Percentiles rank a stretch among this genome's conserved stretches.
phyloP scores from a whole-genome alignment of 208 protist species.

The Trypanosoma avium region DNA sequence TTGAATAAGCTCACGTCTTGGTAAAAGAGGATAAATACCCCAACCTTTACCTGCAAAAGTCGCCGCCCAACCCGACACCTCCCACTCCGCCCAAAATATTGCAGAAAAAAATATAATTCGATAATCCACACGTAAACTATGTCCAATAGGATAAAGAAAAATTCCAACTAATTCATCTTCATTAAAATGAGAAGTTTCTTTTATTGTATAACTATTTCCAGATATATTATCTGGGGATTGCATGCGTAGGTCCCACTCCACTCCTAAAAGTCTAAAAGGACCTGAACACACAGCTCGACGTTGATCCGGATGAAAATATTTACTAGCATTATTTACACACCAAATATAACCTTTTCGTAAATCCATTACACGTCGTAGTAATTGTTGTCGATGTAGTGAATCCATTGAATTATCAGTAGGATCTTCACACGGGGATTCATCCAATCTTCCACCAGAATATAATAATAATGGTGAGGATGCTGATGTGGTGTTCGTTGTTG shows the following conservation, averaged over 20 bases:
- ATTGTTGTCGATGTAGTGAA: not conserved
- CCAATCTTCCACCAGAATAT: not conserved
- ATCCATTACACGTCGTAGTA: conserved; percentile 43
- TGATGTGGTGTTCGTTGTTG: too few relatives aligned
- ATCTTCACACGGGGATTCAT: conserved; percentile 11
- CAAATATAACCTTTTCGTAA: conserved; percentile 69
- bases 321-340: conserved; percentile 48
- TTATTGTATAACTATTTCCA: too few relatives aligned
- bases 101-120: conserved; percentile 72
- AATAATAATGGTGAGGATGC: not conserved
- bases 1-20: conserved; percentile 61
- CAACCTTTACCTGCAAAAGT: conserved; percentile 62
- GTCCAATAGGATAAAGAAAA: conserved; percentile 60
- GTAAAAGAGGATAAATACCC: conserved; percentile 67
- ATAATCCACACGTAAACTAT: conserved; percentile 65
- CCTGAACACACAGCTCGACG: conserved; percentile 58
- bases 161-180: conserved; percentile 62
- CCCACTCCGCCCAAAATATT: conserved; percentile 67
- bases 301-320: conserved; percentile 58
- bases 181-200: not conserved
- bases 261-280: conserved; percentile 49
- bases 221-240: conserved; percentile 3
- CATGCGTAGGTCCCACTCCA: conserved; percentile 72
- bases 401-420: not conserved
- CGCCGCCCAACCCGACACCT: conserved; percentile 52